These are phyloP conservation scores for Cryptosporidium tyzzeri DNA, from an alignment of 169 alveolate species.

Conservation along the genomic window DNA sequence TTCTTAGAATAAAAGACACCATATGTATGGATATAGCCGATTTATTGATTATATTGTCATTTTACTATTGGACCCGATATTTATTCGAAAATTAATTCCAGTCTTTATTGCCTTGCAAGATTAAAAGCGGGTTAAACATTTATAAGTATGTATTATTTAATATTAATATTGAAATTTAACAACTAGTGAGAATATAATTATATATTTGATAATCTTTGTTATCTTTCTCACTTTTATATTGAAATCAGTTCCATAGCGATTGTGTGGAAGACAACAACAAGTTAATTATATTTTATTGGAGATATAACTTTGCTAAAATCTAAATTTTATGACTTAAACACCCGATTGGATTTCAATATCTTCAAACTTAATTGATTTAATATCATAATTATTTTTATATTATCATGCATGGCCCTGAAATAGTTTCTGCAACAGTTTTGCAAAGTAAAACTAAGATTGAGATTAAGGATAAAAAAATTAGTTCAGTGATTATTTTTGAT, in stretches of 20 bases:
- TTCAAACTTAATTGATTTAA: too few relatives aligned
- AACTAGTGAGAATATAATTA: too few relatives aligned
- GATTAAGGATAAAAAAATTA: slow-evolving; percentile 18
- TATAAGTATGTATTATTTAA: background rate
- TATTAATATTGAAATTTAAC: background rate
- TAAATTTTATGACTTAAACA: background rate
- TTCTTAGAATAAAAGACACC: background rate
- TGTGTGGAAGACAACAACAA: background rate
- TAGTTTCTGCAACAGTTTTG: slow-evolving; percentile 51
- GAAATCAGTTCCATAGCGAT: background rate
- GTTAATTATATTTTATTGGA: too few relatives aligned
- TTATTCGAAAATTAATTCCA: too few relatives aligned
- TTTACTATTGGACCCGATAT: background rate
- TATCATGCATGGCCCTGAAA: slow-evolving; percentile 57
- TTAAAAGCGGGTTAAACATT: background rate
- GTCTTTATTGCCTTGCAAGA: background rate
- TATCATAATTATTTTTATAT: background rate
- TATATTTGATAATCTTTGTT: too few relatives aligned
- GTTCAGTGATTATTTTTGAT: slow-evolving; percentile 33
- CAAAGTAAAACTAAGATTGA: slow-evolving; percentile 49
- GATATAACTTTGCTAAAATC: background rate
- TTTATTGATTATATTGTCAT: background rate
- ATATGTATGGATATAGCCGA: background rate
- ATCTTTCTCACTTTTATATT: too few relatives aligned
- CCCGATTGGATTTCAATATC: background rate